Conservation (phyloP, 2,329 filamentous ascomycete species). For the Fusarium oxysporum region DNA sequence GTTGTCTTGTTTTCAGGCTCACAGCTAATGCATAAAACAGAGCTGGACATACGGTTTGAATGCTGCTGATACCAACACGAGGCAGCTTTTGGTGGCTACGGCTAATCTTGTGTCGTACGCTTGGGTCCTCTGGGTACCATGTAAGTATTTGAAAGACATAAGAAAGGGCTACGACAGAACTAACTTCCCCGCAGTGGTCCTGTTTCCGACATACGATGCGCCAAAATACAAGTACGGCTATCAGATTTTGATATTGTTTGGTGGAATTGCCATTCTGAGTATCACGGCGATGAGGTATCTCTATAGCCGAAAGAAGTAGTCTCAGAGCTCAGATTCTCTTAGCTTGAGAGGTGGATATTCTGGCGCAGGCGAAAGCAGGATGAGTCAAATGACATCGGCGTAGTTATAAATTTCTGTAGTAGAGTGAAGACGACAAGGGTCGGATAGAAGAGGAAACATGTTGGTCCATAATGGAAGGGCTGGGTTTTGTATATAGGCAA, state of each 20-base stretch:
- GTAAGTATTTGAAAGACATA: background rate
- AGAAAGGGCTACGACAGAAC: background rate
- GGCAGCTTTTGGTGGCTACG: background rate
- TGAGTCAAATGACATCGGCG: background rate
- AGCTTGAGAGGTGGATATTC: background rate
- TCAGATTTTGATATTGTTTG: background rate
- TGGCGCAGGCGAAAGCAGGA: background rate
- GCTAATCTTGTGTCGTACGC: background rate
- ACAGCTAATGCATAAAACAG: background rate
- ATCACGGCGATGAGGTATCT: background rate
- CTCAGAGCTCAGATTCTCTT: background rate
- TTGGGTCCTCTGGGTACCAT: background rate
- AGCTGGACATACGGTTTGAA: background rate
- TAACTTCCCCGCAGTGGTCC: background rate
- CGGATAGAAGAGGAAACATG: background rate
- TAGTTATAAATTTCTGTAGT: background rate
- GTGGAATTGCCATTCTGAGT: background rate
- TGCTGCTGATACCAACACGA: background rate
- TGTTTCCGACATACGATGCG: background rate
- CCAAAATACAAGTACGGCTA: background rate
- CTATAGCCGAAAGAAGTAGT: background rate
- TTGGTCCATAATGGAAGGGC: background rate
- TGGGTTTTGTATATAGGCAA: background rate
- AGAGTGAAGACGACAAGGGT: background rate
- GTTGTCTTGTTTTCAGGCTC: rapidly evolving